phyloP scores from a whole-genome alignment of 2,329 filamentous ascomycete genomes.

The Magnaporthiopsis rhizophila region DNA sequence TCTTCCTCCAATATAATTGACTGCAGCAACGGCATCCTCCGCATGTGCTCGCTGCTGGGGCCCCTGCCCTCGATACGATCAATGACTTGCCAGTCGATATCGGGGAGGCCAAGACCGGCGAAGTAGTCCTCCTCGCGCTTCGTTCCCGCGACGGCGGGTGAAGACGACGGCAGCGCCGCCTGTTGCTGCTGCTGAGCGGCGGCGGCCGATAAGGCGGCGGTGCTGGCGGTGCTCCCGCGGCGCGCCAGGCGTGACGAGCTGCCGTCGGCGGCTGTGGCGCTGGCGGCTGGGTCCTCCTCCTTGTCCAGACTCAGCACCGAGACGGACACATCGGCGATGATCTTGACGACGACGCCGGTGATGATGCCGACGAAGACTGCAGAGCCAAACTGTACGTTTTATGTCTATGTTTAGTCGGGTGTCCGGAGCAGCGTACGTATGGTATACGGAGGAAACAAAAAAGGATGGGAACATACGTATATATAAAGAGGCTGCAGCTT shows the following conservation, averaged over 20 bases:
- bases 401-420: no score
- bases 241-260: neutral
- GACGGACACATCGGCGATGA: constrained; percentile 46
- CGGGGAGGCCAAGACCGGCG: constrained; percentile 1
- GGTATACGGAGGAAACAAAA: no score
- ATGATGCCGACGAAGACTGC: constrained; percentile 60
- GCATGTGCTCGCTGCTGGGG: constrained; percentile 7
- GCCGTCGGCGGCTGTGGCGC: neutral
- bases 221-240: constrained; percentile 1
- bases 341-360: constrained; percentile 51
- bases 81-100: constrained; percentile 9
- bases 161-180: neutral
- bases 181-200: constrained; percentile 1
- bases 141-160: neutral
- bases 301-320: constrained; percentile 36
- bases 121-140: constrained; percentile 5
- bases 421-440: no score
- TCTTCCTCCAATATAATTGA: constrained; percentile 8
- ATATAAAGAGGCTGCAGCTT: constrained; percentile 31
- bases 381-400: constrained; percentile 50
- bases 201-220: neutral
- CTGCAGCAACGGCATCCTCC: constrained; percentile 8
- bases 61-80: constrained; percentile 5
- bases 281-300: neutral
- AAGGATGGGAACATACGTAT: constrained; percentile 31